A percentile compares a stretch with the other conserved stretches of the same genome.
Evolutionary conservation across 768 basidiomycete genomes (phyloP).

Genomic region (Pleurotus salmoneostramineus): DNA sequence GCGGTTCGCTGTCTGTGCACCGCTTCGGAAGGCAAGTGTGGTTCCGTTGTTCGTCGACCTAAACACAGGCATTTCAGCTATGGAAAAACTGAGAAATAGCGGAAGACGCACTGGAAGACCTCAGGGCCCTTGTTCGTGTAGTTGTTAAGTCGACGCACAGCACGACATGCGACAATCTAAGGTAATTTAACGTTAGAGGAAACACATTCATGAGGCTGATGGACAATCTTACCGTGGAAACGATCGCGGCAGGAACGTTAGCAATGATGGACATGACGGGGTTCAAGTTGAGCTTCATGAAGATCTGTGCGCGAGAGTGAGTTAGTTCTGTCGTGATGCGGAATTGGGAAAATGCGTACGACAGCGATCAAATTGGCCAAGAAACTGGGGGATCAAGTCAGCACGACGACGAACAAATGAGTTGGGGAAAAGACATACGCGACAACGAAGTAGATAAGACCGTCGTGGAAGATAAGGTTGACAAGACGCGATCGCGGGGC

Average conservation of each 20-base stretch:
- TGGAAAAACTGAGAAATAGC: conserved; percentile 1
- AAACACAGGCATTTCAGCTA: too few species aligned
- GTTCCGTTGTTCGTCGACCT: conserved; percentile 43
- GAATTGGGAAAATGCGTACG: conserved; percentile 17
- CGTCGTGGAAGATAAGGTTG: conserved; percentile 66
- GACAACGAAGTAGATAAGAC: conserved; percentile 67
- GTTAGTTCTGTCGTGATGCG: not conserved
- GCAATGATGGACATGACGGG: conserved; percentile 52
- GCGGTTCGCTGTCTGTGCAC: conserved; percentile 23
- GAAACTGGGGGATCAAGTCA: conserved; percentile 41
- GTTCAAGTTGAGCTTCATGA: conserved; percentile 51
- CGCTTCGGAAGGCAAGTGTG: conserved; percentile 57
- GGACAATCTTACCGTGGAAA: conserved; percentile 47
- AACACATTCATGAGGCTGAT: not conserved
- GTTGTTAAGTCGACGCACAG: conserved; percentile 62
- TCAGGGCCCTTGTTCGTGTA: conserved; percentile 47
- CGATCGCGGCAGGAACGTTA: conserved; percentile 53
- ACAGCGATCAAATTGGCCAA: conserved; percentile 61
- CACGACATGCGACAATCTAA: conserved; percentile 59
- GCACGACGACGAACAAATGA: conserved; percentile 2
- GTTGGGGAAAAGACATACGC: conserved; percentile 41
- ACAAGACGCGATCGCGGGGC: conserved; percentile 53
- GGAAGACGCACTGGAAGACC: conserved; percentile 46
- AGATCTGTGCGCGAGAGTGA: conserved; percentile 24
- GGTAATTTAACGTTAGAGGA: not conserved